Evolutionary conservation across 495 filamentous ascomycete genomes (phyloP), one percentile per base, ranked within the genome.

Genomic region (Glonium stellatum): DNA sequence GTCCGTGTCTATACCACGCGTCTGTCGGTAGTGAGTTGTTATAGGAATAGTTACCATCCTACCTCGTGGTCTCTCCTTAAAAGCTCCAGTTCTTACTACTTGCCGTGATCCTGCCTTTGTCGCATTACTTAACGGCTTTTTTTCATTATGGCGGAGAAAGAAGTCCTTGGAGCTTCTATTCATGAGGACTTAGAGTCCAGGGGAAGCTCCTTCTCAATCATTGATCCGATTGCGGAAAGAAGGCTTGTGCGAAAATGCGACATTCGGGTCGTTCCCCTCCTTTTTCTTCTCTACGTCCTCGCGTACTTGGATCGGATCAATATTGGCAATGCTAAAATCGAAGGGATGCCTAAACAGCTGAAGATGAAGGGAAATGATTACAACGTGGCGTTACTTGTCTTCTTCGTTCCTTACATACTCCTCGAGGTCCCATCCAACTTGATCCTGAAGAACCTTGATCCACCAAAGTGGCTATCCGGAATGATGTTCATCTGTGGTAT

Each of bases 271-370:
- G 55, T 79, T 21, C 76, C 77, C 1, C 64, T 77, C 31, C 71
- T 79, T 10, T 63, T 68, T 2, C 50, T 79, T 22, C 68, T 79
- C 5, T 78, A 79, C 55, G 68, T 78, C 5, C 59, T 73, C 6
- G 66, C 72, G 0, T 81, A 80, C 64, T 62, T 83, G 25, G 84
- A 82, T 56, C 71, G 79, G 15, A 75, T 74, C 11, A 86, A 85
- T 69, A 88, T 89, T 57, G 86, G 86, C 31, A 90, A 90, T 70
- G 87, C 87, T 3, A 88, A 87, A 60, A 87, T 89, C 37, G 81
- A 87, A 67, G 85, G 87, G 5, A 72, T 90, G 44, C 71, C 80
- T 15, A 77, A 83, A 37, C 80, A 85, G 64, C 64, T 90, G 34
- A 36, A 75, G 47, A 76, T 90, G 67, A 80, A 78, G 2, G 76